Conservation (phyloP, 345 rosid genomes). For the Acer campestre region DNA sequence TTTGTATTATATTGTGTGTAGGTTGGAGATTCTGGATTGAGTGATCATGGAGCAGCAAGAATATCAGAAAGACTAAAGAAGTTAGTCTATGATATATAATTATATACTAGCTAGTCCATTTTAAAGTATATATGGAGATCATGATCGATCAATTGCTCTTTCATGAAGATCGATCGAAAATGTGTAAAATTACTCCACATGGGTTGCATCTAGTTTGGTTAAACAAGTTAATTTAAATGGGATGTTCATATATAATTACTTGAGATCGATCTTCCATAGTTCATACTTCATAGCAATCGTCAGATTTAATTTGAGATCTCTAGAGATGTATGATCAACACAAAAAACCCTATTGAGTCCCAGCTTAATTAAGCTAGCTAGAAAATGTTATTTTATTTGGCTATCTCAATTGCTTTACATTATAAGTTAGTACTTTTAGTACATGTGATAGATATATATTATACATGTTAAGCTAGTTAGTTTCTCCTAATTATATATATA, state of each 20-base stretch:
- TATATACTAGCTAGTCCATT: slow-evolving; percentile 9
- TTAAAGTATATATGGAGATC: slow-evolving; percentile 8
- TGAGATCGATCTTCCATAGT: neutral
- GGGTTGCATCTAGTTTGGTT: neutral
- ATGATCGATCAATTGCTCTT: slow-evolving; percentile 1
- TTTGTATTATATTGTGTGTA: slow-evolving; percentile 18
- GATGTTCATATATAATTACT: neutral
- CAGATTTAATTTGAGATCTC: no score
- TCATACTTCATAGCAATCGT: no score
- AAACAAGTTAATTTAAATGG: no score
- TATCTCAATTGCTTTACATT: no score
- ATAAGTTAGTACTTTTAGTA: neutral
- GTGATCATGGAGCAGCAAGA: slow-evolving; percentile 29
- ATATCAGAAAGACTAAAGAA: slow-evolving; percentile 44
- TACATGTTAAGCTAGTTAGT: no score
- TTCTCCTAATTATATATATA: neutral
- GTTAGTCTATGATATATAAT: slow-evolving; percentile 24
- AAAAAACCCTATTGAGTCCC: no score
- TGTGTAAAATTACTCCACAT: neutral
- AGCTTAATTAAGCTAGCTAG: neutral
- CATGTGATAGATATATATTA: no score
- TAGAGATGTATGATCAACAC: no score
- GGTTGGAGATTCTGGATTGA: slow-evolving; percentile 34
- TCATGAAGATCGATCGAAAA: neutral
- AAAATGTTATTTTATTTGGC: neutral